Evolutionary conservation across 495 filamentous ascomycete species (phyloP), one percentile per base, ranked within the genome.

Genomic region (Pyronema omphalodes): DNA sequence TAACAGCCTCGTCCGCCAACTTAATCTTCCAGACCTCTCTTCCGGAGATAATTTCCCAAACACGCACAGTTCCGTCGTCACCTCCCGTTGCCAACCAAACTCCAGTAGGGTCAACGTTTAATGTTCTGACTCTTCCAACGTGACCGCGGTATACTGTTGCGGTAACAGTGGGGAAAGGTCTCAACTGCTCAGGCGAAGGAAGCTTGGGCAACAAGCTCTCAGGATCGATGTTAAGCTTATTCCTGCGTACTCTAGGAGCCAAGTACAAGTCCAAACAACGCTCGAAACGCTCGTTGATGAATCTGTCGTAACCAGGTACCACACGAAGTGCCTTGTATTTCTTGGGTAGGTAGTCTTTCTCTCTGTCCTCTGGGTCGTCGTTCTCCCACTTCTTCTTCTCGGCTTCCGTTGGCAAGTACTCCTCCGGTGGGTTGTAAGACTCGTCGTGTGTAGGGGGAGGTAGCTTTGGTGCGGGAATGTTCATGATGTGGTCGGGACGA

Each of bases 211-310:
- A 77, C 37, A 98, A 69, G 43, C 84, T 91, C 67, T 87, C 84
- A 4, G 91, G 91, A 59, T 98, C 91, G 62, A 98, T 95, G 68
- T 95, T 94, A 61, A 96, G 74, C 67, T 89, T 86, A 70, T 85
- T 95, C 60, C 88, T 80, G 52, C 93, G 79, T 53, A 96, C 80
- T 58, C 91, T 74, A 46, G 93, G 93, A 35, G 91, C 91, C 36
- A 98, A 76, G 66, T 98, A 98, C 6, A 98, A 75, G 69, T 98
- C 91, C 60, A 98, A 70, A 65, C 88, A 94, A 60, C 91, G 73
- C 66, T 98, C 93, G 58, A 98, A 98, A 60, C 86, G 82, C 70
- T 96, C 89, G 64, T 94, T 93, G 58, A 96, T 77, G 53, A 94
- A 84, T 51, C 71, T 79, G 37, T 84, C 84, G 61, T 91, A 98